Percentiles rank a stretch among this genome's conserved stretches.
Evolutionary conservation across 2,329 filamentous ascomycete genomes (phyloP).

Genomic region (Pseudomassariella vexata): DNA sequence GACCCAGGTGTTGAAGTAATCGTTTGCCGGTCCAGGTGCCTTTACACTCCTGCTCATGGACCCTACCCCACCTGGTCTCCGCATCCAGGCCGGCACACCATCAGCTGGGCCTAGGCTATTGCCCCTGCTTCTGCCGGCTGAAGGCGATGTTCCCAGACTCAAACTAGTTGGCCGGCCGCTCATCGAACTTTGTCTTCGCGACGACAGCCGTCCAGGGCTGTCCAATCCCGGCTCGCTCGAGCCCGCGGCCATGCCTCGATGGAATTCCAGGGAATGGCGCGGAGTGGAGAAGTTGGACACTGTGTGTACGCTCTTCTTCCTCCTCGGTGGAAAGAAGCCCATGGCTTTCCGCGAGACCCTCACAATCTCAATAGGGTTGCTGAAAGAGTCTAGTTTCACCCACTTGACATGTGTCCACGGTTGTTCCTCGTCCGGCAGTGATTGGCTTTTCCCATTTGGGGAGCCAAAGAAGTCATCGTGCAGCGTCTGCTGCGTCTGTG

Average conservation of each 20-base stretch:
- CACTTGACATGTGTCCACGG: slow-evolving; percentile 86
- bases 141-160: slow-evolving; percentile 19
- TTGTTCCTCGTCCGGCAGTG: slow-evolving; percentile 46
- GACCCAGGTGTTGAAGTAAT: slow-evolving; percentile 79
- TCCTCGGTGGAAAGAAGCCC: slow-evolving; percentile 85
- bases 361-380: slow-evolving; percentile 74
- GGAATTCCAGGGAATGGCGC: slow-evolving; percentile 57
- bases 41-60: slow-evolving; percentile 67
- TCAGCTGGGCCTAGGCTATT: slow-evolving; percentile 22
- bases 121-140: slow-evolving; percentile 20
- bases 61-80: slow-evolving; percentile 82
- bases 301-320: slow-evolving; percentile 74
- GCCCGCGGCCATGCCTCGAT: slow-evolving; percentile 18
- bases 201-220: slow-evolving; percentile 21
- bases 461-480: slow-evolving; percentile 38
- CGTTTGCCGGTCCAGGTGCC: slow-evolving; percentile 74
- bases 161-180: slow-evolving; percentile 17
- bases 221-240: slow-evolving; percentile 14
- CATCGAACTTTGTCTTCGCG: slow-evolving; percentile 22
- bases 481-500: slow-evolving; percentile 16
- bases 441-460: slow-evolving; percentile 25
- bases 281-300: slow-evolving; percentile 64
- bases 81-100: slow-evolving; percentile 55
- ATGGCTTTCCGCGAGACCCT: slow-evolving; percentile 74
- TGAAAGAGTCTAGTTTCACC: slow-evolving; percentile 69